Evolutionary conservation across 2,329 filamentous ascomycete species (phyloP), one percentile per base, ranked within the genome.

Genomic region (Cladophialophora psammophila): DNA sequence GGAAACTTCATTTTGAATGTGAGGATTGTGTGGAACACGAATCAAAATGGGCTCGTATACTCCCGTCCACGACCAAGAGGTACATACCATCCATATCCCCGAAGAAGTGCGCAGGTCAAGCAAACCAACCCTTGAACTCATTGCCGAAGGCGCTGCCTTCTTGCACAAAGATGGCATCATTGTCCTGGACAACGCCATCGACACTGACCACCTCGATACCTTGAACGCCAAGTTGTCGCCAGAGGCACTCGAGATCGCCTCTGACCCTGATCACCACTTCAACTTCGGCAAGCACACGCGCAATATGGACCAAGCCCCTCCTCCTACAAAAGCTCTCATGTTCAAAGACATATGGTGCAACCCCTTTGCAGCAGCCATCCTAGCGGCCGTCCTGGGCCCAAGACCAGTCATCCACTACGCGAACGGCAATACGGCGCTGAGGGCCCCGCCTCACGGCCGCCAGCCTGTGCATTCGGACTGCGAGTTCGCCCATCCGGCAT

Each of bases 401-500:
- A 63, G 69, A 1, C 78, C 79, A 0, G 69, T 72, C 8, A 71
- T 81, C 20, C 75, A 78, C 31, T 81, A 80, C 67, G 76, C 78
- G 59, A 78, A 76, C 63, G 74, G 76, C 9, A 82, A 82, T 65
- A 81, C 79, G 1, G 80, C 79, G 0, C 77, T 81, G 66, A 75
- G 75, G 48, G 78, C 78, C 2, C 62, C 69, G 18, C 65, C 69
- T 7, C 72, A 72, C 32, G 70, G 68, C 26, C 76, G 80, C 1
- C 81, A 82, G 67, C 79, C 80, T 0, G 77, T 78, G 3, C 80
- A 82, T 70, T 76, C 78, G 4, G 81, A 83, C 65, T 72, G 80
- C 12, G 72, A 78, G 57, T 81, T 86, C 73, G 81, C 81, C 32
- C 83, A 87, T 64, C 81, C 82, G 0, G 69, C 69, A 2, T 77